Percentiles rank a stretch among this genome's conserved stretches.
Conservation (phyloP, 2,329 filamentous ascomycete species). For the Sarocladium oryzae region DNA sequence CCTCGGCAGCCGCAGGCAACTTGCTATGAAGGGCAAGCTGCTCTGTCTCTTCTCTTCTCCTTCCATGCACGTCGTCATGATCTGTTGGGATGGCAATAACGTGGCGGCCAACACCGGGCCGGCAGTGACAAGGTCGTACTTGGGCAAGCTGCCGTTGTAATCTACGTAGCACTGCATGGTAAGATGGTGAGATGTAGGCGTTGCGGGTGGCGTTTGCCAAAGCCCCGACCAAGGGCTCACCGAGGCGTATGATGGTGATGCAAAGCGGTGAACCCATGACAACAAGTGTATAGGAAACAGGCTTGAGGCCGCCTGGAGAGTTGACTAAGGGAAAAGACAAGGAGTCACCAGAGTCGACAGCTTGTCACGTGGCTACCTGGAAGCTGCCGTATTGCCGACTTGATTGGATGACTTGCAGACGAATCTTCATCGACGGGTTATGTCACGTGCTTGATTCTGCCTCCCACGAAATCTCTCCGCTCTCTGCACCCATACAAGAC, state of each 20-base stretch:
- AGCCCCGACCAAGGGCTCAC: neutral
- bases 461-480: neutral
- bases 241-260: neutral
- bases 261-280: neutral
- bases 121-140: neutral
- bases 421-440: neutral
- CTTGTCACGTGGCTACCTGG: no score
- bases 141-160: neutral
- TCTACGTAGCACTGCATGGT: neutral
- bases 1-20: no score
- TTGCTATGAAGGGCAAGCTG: no score
- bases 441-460: neutral
- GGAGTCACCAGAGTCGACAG: no score
- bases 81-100: neutral
- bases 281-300: no score
- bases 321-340: no score
- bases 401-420: no score
- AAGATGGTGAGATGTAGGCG: neutral
- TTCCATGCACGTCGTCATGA: no score
- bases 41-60: neutral
- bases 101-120: neutral
- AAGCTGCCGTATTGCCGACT: no score
- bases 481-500: neutral
- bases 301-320: no score
- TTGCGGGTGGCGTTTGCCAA: neutral